phyloP scores from a whole-genome alignment of 2,329 filamentous ascomycete genomes.

The Tolypocladium pustulatum region DNA sequence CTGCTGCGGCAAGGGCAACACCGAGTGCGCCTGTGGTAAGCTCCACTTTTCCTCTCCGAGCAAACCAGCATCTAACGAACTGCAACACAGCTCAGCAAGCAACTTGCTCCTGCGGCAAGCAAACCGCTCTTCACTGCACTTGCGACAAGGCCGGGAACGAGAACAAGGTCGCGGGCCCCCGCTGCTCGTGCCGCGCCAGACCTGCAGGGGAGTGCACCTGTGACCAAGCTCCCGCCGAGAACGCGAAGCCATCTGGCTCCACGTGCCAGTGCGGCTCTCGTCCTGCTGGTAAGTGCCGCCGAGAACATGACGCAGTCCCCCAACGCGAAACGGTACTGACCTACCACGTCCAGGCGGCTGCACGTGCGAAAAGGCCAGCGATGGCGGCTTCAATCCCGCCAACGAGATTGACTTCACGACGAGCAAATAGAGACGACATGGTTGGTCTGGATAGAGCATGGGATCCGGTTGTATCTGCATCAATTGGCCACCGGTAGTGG shows the following conservation, averaged over 20 bases:
- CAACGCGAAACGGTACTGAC: conserved; percentile 4
- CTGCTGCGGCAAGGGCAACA: conserved; percentile 45
- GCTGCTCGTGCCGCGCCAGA: conserved; percentile 76
- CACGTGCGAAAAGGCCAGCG: conserved; percentile 69
- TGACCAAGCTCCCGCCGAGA: conserved; percentile 61
- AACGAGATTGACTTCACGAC: conserved; percentile 86
- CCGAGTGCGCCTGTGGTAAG: conserved; percentile 48
- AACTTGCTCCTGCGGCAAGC: conserved; percentile 82
- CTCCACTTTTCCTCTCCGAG: conserved; percentile 3
- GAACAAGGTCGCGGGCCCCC: conserved; percentile 61
- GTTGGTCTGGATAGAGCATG: not conserved
- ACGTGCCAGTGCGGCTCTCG: conserved; percentile 72
- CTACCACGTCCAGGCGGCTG: conserved; percentile 43
- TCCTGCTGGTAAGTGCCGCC: conserved; percentile 49
- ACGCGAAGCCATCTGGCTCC: conserved; percentile 45
- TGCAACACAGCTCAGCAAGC: conserved; percentile 44
- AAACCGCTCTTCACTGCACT: conserved; percentile 75
- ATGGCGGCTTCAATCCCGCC: conserved; percentile 47
- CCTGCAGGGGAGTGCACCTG: conserved; percentile 76
- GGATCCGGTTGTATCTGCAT: not conserved
- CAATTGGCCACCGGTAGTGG: not conserved
- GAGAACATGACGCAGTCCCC: not conserved
- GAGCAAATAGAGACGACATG: conserved; percentile 29
- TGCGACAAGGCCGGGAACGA: conserved; percentile 69
- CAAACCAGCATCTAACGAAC: not conserved